A percentile compares a stretch with the other conserved stretches of the same genome.
phyloP scores from a whole-genome alignment of 176 grass and related monocot genomes.

The Olyra latifolia region DNA sequence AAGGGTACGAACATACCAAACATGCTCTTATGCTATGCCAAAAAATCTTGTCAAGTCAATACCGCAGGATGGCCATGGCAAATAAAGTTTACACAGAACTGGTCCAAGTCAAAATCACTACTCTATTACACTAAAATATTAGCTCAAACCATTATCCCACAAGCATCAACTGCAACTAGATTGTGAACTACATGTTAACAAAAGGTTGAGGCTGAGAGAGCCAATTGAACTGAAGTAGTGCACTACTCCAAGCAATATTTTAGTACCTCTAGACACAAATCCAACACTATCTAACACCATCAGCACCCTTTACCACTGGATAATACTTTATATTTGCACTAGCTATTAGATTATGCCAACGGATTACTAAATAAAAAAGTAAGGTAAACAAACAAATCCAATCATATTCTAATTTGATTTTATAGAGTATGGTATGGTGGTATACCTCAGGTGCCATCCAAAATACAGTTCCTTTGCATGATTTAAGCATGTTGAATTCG shows the following conservation, averaged over 20 bases:
- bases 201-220: neutral
- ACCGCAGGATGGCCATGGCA: neutral
- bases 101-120: neutral
- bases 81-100: neutral
- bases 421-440: conserved; percentile 14
- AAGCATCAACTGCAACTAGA: conserved; percentile 4
- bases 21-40: conserved; percentile 9
- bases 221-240: conserved; percentile 16
- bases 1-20: conserved; percentile 28
- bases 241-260: conserved; percentile 7
- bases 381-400: conserved; percentile 2
- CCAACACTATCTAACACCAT: neutral
- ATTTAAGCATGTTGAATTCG: conserved; percentile 74
- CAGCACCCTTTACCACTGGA: neutral
- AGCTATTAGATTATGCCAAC: neutral
- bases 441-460: conserved; percentile 99
- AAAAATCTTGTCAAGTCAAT: conserved; percentile 1
- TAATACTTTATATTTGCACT: neutral
- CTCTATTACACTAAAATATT: conserved; percentile 1
- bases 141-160: conserved; percentile 15
- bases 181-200: conserved; percentile 3
- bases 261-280: neutral
- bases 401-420: conserved; percentile 14
- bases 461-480: conserved; percentile 95
- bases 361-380: conserved; percentile 8